Base-by-base conservation (phyloP, 2,329 filamentous ascomycete genomes). In the Microcyclospora pomicola region DNA sequence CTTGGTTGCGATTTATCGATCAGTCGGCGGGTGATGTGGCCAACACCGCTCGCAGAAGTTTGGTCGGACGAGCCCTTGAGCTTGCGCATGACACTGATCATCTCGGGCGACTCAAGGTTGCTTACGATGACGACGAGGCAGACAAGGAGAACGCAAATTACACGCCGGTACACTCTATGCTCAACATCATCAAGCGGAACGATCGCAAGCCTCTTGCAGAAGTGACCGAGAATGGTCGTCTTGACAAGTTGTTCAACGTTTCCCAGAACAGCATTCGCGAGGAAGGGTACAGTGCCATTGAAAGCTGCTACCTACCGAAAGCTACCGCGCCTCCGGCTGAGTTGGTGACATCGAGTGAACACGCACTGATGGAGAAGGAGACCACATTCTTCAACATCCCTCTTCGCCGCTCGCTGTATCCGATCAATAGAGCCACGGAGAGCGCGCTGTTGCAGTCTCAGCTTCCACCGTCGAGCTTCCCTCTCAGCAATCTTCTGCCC, bases 1-100 rank as follows among this genome's bases (percentile, higher is more conserved):
- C 87, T 0, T 98, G 86, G 77, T 69, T 96, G 42, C 78, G 86
- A 4, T 94, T 98, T 52, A 75, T 82, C 3, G 84, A 94, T 50
- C 67, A 72, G 0, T 91, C 85, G 11, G 66, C 78, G 2, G 69
- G 70, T 9, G 87, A 96, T 45, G 77, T 76, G 1, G 82, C 80
- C 41, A 68, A 70, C 38, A 72, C 77, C 27, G 80, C 81, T 3
- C 80, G 78, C 49, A 68, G 71, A 37, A 77, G 79, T 42, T 49
- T 92, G 2, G 83, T 93, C 49, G 69, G 81, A 38, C 82, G 87
- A 30, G 81, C 84, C 3, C 63, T 80, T 1, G 70, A 76, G 36
- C 67, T 80, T 34, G 57, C 59, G 1, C 32, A 61, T 59, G 46
- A 48, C 68, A 79, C 42, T 69, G 75, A 47, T 28, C 37, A 37